phyloP scores from a whole-genome alignment of 768 basidiomycete species.

The Boletus reticulatus region DNA sequence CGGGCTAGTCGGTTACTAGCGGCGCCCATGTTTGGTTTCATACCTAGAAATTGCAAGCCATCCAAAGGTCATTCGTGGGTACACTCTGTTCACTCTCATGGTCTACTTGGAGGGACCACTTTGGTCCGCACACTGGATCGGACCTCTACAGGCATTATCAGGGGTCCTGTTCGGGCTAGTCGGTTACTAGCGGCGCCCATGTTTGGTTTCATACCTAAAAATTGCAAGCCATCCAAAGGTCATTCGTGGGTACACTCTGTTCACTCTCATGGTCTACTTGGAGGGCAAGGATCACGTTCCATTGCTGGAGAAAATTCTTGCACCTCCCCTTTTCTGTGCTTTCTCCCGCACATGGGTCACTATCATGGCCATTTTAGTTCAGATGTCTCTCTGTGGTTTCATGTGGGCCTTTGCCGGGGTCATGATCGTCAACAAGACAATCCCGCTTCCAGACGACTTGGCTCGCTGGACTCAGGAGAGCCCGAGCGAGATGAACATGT shows the following conservation, averaged over 20 bases:
- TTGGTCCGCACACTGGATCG: too few species aligned
- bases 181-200: too few species aligned
- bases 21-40: too few species aligned
- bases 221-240: too few species aligned
- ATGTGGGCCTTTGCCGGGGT: background rate
- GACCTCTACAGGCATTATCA: too few species aligned
- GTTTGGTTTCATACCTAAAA: too few species aligned
- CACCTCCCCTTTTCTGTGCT: background rate
- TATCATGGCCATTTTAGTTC: background rate
- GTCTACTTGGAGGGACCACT: background rate
- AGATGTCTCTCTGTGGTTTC: background rate
- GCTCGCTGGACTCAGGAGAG: background rate
- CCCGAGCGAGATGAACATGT: background rate
- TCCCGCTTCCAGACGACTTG: background rate
- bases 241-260: too few species aligned
- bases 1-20: too few species aligned
- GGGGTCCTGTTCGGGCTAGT: too few species aligned
- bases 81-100: background rate
- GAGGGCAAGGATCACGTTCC: background rate
- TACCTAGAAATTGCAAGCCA: too few species aligned
- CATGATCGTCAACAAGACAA: background rate
- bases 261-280: background rate
- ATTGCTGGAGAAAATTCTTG: background rate
- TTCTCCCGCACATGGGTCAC: background rate
- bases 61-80: too few species aligned